Conservation (phyloP, 768 basidiomycete genomes). For the Mycena amicta region DNA sequence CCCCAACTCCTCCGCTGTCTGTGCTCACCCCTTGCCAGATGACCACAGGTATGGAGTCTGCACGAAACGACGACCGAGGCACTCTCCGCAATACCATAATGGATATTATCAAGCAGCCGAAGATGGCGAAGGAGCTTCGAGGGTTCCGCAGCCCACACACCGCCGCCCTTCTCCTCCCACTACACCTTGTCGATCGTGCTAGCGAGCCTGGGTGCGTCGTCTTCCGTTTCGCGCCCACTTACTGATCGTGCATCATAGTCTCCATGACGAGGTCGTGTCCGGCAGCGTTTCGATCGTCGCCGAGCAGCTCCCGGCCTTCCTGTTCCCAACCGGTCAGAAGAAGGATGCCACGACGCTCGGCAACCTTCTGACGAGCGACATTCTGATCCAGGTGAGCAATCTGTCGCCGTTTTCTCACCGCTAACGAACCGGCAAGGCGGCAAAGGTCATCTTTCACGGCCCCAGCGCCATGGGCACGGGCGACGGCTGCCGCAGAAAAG, state of each 20-base stretch:
- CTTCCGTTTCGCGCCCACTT: neutral
- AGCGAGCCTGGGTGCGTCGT: neutral
- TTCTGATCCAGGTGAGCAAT: neutral
- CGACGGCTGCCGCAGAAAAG: no score
- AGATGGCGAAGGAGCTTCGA: neutral
- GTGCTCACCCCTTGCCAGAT: no score
- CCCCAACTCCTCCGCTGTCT: no score
- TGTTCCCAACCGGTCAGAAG: neutral
- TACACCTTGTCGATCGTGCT: neutral
- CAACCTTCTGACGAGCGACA: neutral
- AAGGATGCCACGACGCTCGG: neutral
- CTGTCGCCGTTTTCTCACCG: neutral
- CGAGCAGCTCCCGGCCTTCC: neutral
- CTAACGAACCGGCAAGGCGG: neutral
- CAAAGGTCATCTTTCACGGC: neutral
- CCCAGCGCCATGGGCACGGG: neutral
- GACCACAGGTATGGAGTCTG: neutral
- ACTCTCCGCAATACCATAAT: neutral
- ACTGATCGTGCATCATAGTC: neutral
- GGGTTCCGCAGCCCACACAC: neutral
- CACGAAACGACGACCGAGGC: neutral
- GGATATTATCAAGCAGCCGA: neutral
- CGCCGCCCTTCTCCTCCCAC: neutral
- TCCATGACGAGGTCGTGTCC: neutral
- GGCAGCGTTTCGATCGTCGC: neutral